Evolutionary conservation across 2,329 filamentous ascomycete genomes (phyloP), one percentile per base, ranked within the genome.

Genomic region (Tolypocladium nubicola): DNA sequence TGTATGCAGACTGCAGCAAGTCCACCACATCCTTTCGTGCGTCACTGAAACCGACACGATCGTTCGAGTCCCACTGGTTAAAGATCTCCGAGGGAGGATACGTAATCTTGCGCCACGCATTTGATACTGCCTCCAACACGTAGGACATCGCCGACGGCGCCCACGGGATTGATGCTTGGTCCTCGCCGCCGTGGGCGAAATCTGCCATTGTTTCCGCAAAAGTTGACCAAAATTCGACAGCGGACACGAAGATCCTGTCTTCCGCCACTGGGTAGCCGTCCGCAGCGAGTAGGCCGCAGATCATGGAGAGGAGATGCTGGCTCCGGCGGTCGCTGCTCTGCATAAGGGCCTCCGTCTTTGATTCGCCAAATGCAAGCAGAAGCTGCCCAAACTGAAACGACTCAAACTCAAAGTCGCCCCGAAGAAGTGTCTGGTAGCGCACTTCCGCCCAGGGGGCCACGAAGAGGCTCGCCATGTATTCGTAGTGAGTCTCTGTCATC

Each of bases 11-110:
- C 62, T 90, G 84, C 35, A 94, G 76, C 54, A 94, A 79, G 67
- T 95, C 89, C 54, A 82, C 80, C n/a, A 92, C 85, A 65, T 95
- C 90, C 63, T 88, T 85, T 37, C 90, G 80, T 53, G 89, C 89
- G 58, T 88, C 85, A 55, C 79, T 77, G 69, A 92, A 92, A 0
- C 79, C 83, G 54, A 80, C 79, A 43, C 82, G 82, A 39, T 89
- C 85, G 30, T 83, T 81, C 5, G 84, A 83, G 60, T 89, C 87
- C 89, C 89, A 93, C 0, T 77, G 75, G 37, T 77, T 75, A 52
- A 85, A 82, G 9, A 79, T 74, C 11, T 81, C 75, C 1, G 74
- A 64, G 0, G 83, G 74, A 4, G 89, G 87, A 60, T 88, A 88
- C 49, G 83, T 81, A 53, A 88, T 84, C 68, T 89, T 91, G 39